A percentile compares a stretch with the other conserved stretches of the same genome.
Conservation (phyloP, 352 stramenopile species). For the Sclerospora graminicola region DNA sequence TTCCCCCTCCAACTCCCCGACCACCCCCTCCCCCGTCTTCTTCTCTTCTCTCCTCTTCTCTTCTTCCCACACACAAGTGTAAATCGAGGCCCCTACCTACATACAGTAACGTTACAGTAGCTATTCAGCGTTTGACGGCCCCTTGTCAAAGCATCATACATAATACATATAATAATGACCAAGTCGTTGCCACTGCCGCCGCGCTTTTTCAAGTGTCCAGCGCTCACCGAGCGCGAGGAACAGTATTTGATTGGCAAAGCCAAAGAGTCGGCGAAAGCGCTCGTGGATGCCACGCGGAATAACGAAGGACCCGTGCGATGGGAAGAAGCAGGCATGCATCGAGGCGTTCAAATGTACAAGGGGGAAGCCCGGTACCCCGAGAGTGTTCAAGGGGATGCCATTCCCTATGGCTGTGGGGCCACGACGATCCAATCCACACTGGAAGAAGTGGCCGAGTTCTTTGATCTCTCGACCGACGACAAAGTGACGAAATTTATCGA, state of each 20-base stretch:
- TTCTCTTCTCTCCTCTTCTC: neutral
- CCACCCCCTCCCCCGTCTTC: conserved; percentile 9
- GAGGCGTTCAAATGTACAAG: conserved; percentile 62
- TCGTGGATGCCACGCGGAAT: conserved; percentile 49
- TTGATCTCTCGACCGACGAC: conserved; percentile 41
- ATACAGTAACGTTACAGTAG: too few relatives aligned
- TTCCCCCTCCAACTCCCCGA: conserved; percentile 15
- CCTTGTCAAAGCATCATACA: conserved; percentile 4
- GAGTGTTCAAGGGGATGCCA: conserved; percentile 26
- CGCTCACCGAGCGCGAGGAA: conserved; percentile 37
- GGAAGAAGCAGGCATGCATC: conserved; percentile 39
- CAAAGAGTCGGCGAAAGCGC: conserved; percentile 42
- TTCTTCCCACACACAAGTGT: too few relatives aligned
- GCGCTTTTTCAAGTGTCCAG: conserved; percentile 48
- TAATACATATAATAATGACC: conserved; percentile 14
- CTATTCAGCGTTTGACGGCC: conserved; percentile 16
- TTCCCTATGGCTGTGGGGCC: conserved; percentile 49
- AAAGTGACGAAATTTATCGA: conserved; percentile 42
- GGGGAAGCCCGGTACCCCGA: conserved; percentile 39
- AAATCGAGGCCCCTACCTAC: too few relatives aligned
- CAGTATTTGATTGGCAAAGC: conserved; percentile 52
- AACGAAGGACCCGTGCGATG: conserved; percentile 47
- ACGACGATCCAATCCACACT: conserved; percentile 51
- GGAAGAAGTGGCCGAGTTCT: conserved; percentile 56
- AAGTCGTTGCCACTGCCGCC: conserved; percentile 35